A percentile compares a stretch with the other conserved stretches of the same genome.
phyloP scores from a whole-genome alignment of 2,329 filamentous ascomycete genomes.

The Diaporthe helianthi region DNA sequence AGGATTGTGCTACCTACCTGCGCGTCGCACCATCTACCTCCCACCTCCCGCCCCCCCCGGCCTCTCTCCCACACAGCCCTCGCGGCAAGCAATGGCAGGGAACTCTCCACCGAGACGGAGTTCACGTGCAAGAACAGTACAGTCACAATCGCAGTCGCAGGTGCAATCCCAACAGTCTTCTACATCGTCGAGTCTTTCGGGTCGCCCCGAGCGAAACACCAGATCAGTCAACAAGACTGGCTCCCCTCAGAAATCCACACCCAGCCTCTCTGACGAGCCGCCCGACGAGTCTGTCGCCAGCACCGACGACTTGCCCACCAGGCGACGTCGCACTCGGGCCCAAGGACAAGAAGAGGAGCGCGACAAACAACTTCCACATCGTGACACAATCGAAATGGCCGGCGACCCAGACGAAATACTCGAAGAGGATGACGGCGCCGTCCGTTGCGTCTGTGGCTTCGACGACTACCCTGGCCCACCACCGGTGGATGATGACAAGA shows the following conservation, averaged over 20 bases:
- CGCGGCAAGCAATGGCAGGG: conserved; percentile 62
- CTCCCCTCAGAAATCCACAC: conserved; percentile 78
- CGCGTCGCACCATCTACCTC: conserved; percentile 33
- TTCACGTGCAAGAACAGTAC: conserved; percentile 83
- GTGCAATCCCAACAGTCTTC: conserved; percentile 73
- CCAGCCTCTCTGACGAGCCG: conserved; percentile 75
- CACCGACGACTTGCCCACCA: conserved; percentile 70
- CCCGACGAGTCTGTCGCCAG: conserved; percentile 64
- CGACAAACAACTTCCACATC: conserved; percentile 51
- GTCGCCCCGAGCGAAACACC: conserved; percentile 76
- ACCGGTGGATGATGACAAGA: conserved; percentile 63
- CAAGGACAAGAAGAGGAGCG: conserved; percentile 62
- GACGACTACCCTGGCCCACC: conserved; percentile 93
- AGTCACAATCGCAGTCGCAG: conserved; percentile 76
- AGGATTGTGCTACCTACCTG: conserved; percentile 18
- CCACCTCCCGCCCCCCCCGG: conserved; percentile 42
- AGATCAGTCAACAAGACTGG: conserved; percentile 75
- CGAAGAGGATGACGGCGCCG: conserved; percentile 85
- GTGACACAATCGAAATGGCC: conserved; percentile 57
- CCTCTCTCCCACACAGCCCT: conserved; percentile 42
- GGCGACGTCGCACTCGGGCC: conserved; percentile 80
- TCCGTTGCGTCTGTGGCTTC: conserved; percentile 91
- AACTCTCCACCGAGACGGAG: conserved; percentile 79
- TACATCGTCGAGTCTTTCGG: conserved; percentile 78
- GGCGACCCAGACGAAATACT: conserved; percentile 76